These are phyloP conservation scores for Psilocybe subaeruginosa DNA, from an alignment of 768 basidiomycete genomes.

Conservation along the genomic window DNA sequence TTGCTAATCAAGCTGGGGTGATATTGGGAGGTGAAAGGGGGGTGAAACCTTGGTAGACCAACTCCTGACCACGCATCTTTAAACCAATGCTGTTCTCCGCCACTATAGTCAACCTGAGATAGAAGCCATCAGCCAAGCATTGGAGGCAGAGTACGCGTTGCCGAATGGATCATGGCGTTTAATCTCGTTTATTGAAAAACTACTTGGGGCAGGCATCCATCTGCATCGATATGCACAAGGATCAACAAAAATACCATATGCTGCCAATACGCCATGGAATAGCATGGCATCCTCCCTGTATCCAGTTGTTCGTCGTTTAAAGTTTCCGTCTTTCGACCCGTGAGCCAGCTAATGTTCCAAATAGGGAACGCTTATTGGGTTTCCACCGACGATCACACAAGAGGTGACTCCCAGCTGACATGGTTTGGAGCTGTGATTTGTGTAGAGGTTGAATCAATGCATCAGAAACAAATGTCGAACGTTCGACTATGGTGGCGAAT, in stretches of 20 bases:
- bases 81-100: slow-evolving; percentile 12
- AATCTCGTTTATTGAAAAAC: neutral
- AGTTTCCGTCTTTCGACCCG: neutral
- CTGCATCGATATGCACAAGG: neutral
- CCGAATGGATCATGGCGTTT: neutral
- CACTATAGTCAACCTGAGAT: neutral
- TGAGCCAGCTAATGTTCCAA: neutral
- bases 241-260: neutral
- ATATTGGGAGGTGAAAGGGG: neutral
- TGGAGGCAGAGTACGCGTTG: neutral
- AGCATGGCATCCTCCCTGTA: neutral
- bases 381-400: neutral
- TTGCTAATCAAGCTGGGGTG: neutral
- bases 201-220: neutral
- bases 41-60: neutral
- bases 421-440: neutral
- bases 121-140: neutral
- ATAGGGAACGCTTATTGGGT: neutral
- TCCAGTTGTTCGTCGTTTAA: neutral
- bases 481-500: too few species aligned
- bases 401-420: neutral
- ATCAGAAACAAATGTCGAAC: neutral
- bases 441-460: neutral
- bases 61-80: neutral
- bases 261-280: neutral